Evolutionary conservation across 345 rosid genomes (phyloP), one percentile per base, ranked within the genome.

Genomic region (Eucalyptus melliodora): DNA sequence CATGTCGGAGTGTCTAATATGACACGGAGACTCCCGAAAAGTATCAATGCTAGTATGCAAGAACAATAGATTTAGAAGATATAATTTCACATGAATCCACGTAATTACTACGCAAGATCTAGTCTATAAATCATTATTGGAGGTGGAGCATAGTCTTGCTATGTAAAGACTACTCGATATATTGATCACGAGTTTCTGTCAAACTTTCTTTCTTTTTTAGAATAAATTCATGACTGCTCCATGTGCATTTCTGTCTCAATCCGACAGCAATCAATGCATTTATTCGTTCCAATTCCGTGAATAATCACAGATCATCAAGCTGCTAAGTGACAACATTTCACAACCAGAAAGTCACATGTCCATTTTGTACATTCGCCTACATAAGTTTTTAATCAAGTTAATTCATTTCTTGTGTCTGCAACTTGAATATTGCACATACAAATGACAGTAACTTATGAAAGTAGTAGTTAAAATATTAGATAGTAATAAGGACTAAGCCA

Each of bases 1-100:
- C 2, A 0, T 53, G 2, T 53, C 5, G 0, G 0, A 53, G 0
- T 53, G 1, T 21, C 0, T 8, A 2, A 53, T 19, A 53, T 53
- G 56, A 53, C 59, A 21, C 1, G 5, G 21, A 53, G 0, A 53
- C 59, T 53, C 26, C 11, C 0, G 0, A 19, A 53, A 53, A 53
- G 0, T 21, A 53, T 53, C 2, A 19, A 4, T 53, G 26, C 5
- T 53, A 21, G 2, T 53, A 0, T 19, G 26, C 26, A 53, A 53
- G 59, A 53, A 53, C 11, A 53, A 8, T n/a, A n/a, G 72, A 65
- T 16, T 65, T n/a, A n/a, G 40, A 16, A 16, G 3, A 65, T 16
- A 16, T n/a, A 8, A n/a, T 65, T n/a, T 65, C 40, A 16, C 40
- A 16, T 65, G 77, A 65, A 65, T n/a, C 23, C 40, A 4, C 6